phyloP scores from a whole-genome alignment of 2,329 filamentous ascomycete species.

The Daldinia sp. region DNA sequence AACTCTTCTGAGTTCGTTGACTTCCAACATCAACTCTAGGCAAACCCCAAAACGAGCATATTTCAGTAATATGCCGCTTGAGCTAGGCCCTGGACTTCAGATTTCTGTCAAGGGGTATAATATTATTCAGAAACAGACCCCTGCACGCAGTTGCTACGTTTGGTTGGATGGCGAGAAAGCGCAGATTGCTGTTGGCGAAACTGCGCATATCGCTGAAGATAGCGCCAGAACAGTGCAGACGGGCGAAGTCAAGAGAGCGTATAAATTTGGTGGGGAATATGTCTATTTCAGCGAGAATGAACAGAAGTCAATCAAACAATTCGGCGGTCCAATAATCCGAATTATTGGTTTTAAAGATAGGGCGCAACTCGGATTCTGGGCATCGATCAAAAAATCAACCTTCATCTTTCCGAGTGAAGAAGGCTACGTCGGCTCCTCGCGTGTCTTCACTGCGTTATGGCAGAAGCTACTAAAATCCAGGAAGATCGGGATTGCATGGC shows the following conservation, averaged over 20 bases:
- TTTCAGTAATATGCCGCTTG: constrained; percentile 88
- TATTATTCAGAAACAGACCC: constrained; percentile 84
- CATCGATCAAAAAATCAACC: constrained; percentile 84
- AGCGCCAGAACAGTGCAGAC: constrained; percentile 82
- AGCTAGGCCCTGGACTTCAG: constrained; percentile 83
- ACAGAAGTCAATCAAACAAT: constrained; percentile 79
- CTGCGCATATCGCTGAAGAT: constrained; percentile 81
- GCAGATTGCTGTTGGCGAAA: constrained; percentile 81
- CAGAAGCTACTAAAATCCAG: constrained; percentile 83
- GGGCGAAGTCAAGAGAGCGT: constrained; percentile 86
- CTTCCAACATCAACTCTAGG: constrained; percentile 91
- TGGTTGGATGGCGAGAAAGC: constrained; percentile 88
- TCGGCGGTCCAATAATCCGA: constrained; percentile 84
- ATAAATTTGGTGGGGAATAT: constrained; percentile 94
- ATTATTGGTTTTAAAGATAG: constrained; percentile 95
- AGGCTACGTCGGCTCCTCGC: constrained; percentile 88
- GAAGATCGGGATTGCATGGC: constrained; percentile 91
- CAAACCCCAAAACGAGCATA: constrained; percentile 86
- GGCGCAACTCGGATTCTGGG: constrained; percentile 81
- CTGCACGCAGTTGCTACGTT: constrained; percentile 85
- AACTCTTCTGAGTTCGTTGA: constrained; percentile 79
- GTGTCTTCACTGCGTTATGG: constrained; percentile 91
- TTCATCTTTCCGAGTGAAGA: constrained; percentile 97
- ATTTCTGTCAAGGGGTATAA: constrained; percentile 97
- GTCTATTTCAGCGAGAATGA: constrained; percentile 89